These are phyloP conservation scores for Saccharomycopsis guyanensis DNA, from an alignment of 805 yeast species.

Conservation along the genomic window DNA sequence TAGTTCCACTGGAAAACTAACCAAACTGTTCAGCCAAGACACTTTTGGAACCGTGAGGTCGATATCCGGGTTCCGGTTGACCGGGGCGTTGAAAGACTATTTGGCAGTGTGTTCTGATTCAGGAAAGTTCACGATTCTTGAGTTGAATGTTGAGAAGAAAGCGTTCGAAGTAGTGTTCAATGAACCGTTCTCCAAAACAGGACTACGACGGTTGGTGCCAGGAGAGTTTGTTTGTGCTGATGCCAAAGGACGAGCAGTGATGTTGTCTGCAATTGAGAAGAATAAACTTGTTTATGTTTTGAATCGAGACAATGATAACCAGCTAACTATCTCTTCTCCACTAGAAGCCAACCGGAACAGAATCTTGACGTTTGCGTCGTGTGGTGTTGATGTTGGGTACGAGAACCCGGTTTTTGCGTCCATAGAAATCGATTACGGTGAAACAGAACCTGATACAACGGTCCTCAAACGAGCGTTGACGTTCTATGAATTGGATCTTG, in stretches of 20 bases:
- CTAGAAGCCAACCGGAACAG: constrained; percentile 53
- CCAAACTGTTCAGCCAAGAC: constrained; percentile 35
- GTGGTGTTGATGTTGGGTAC: constrained; percentile 65
- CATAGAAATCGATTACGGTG: constrained; percentile 53
- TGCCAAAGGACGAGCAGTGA: constrained; percentile 59
- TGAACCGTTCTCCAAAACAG: constrained; percentile 68
- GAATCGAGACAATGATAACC: constrained; percentile 38
- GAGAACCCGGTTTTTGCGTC: constrained; percentile 84
- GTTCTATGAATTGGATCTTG: constrained; percentile 79
- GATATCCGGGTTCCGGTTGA: constrained; percentile 42
- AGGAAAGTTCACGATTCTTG: constrained; percentile 56
- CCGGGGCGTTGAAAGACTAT: constrained; percentile 48
- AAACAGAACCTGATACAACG: constrained; percentile 24
- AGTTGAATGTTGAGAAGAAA: constrained; percentile 33
- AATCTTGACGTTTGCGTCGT: constrained; percentile 42
- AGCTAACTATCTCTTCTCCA: constrained; percentile 58
- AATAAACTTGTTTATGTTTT: constrained; percentile 66
- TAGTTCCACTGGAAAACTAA: constrained; percentile 48
- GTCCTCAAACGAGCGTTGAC: constrained; percentile 35
- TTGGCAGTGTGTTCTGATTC: constrained; percentile 73
- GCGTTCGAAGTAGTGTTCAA: constrained; percentile 39
- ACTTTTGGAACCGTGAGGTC: constrained; percentile 52
- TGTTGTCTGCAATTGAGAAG: constrained; percentile 67
- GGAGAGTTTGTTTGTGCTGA: constrained; percentile 68
- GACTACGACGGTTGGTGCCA: constrained; percentile 67